phyloP scores from a whole-genome alignment of 1,139 yeast genomes.

The Ogataea hybrid region DNA sequence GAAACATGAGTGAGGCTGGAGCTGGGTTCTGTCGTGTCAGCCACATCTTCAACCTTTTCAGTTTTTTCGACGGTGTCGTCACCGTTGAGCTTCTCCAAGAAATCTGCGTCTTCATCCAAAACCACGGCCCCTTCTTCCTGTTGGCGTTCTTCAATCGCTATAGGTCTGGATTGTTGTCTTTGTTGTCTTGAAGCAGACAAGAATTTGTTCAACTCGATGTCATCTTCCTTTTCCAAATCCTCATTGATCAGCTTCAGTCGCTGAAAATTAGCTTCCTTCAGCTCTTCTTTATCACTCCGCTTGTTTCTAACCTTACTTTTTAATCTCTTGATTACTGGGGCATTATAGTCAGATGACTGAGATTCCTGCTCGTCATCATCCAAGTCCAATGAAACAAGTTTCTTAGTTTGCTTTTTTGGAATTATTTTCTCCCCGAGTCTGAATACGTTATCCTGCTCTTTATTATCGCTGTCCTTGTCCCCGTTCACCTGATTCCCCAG shows the following conservation, averaged over 20 bases:
- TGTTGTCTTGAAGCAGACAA: conserved; percentile 42
- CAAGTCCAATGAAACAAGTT: conserved; percentile 32
- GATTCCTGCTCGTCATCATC: conserved; percentile 30
- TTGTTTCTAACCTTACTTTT: conserved; percentile 17
- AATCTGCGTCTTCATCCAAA: conserved; percentile 59
- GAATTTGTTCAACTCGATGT: conserved; percentile 46
- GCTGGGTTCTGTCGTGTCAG: background rate
- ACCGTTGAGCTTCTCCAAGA: conserved; percentile 39
- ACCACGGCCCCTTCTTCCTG: conserved; percentile 39
- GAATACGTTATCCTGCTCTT: conserved; percentile 7
- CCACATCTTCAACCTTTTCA: background rate
- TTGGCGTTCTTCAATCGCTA: conserved; percentile 38
- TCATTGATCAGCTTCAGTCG: conserved; percentile 37
- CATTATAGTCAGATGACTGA: conserved; percentile 26
- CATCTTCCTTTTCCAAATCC: conserved; percentile 38
- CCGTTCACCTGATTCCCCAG: conserved; percentile 20
- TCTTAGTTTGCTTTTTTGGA: conserved; percentile 2
- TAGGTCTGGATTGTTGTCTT: conserved; percentile 33
- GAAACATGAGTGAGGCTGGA: conserved; percentile 1
- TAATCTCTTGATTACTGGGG: conserved; percentile 25
- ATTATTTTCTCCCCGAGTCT: conserved; percentile 9
- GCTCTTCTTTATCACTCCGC: conserved; percentile 22
- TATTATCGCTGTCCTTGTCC: conserved; percentile 9
- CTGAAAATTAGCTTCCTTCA: conserved; percentile 24
- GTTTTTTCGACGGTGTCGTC: conserved; percentile 8